Conservation (phyloP, 345 rosid species). For the Orychophragmus violaceus region DNA sequence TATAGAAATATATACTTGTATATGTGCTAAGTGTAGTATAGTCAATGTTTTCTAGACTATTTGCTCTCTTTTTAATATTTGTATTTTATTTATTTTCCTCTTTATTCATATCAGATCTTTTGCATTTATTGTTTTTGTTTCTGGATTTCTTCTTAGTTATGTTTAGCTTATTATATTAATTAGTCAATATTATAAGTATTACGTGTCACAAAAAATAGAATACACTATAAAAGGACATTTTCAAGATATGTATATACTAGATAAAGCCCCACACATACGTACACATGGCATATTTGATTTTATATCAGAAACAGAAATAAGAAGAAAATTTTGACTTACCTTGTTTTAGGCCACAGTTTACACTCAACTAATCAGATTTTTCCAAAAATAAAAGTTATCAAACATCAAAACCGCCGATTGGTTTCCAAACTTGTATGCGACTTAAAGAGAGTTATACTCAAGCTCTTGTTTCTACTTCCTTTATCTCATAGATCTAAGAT, state of each 20-base stretch:
- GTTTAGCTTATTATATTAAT: constrained; percentile 6
- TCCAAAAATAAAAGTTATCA: too few species aligned
- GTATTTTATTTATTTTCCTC: not conserved
- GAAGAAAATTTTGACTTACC: too few species aligned
- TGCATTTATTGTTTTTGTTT: constrained; percentile 15
- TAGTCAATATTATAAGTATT: not conserved
- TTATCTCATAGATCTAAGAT: too few species aligned
- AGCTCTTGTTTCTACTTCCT: too few species aligned
- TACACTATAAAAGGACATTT: not conserved
- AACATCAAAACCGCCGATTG: too few species aligned
- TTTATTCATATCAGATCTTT: constrained; percentile 24
- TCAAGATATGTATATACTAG: not conserved
- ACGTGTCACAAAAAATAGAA: not conserved
- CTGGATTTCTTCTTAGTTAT: constrained; percentile 4
- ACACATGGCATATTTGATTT: constrained; percentile 1
- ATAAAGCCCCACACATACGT: not conserved
- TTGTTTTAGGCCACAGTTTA: too few species aligned
- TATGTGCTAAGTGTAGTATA: constrained; percentile 17
- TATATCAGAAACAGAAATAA: too few species aligned
- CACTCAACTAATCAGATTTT: too few species aligned
- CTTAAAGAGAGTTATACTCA: too few species aligned
- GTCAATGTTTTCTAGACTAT: constrained; percentile 1
- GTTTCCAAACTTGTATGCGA: too few species aligned
- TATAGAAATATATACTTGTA: constrained; percentile 10
- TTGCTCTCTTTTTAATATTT: constrained; percentile 12